Percentiles rank a stretch among this genome's conserved stretches.
Evolutionary conservation across 176 grass and related monocot species (phyloP).

Genomic region (Aegilops sharonensis): DNA sequence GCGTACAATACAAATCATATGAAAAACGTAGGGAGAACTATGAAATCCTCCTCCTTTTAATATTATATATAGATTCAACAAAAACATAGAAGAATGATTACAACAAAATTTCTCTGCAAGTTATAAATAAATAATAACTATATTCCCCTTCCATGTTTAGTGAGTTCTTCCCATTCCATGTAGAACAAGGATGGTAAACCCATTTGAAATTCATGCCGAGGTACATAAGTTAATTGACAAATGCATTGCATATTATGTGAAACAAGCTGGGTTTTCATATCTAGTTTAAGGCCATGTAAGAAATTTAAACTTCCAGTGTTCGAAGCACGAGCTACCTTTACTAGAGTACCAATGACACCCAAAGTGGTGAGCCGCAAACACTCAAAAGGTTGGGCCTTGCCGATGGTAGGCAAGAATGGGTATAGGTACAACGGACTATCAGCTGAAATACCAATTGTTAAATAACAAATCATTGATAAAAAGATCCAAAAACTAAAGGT

Average conservation of each 20-base stretch:
- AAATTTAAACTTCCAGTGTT: not conserved
- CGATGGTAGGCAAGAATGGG: slow-evolving; percentile 60
- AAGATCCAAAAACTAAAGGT: not conserved
- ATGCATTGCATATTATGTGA: slow-evolving; percentile 27
- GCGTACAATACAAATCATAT: too few relatives aligned
- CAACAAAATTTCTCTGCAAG: not conserved
- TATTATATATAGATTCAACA: not conserved
- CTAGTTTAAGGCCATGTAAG: not conserved
- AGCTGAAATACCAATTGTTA: slow-evolving; percentile 47
- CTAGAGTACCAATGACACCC: slow-evolving; percentile 80
- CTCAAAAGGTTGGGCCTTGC: slow-evolving; percentile 62
- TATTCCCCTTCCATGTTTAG: not conserved
- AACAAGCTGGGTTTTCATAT: not conserved
- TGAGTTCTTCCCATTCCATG: not conserved
- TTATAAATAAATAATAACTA: slow-evolving; percentile 8
- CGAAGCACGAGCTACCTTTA: slow-evolving; percentile 58
- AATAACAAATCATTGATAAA: not conserved
- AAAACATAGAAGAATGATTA: not conserved
- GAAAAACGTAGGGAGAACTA: too few relatives aligned
- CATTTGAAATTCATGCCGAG: not conserved
- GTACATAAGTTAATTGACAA: slow-evolving; percentile 7
- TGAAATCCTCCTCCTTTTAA: too few relatives aligned
- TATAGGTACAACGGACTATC: slow-evolving; percentile 53
- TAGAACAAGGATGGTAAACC: not conserved
- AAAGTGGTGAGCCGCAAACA: slow-evolving; percentile 67